Evolutionary conservation across 2,329 filamentous ascomycete species (phyloP).

Genomic region (Alternaria alternata): DNA sequence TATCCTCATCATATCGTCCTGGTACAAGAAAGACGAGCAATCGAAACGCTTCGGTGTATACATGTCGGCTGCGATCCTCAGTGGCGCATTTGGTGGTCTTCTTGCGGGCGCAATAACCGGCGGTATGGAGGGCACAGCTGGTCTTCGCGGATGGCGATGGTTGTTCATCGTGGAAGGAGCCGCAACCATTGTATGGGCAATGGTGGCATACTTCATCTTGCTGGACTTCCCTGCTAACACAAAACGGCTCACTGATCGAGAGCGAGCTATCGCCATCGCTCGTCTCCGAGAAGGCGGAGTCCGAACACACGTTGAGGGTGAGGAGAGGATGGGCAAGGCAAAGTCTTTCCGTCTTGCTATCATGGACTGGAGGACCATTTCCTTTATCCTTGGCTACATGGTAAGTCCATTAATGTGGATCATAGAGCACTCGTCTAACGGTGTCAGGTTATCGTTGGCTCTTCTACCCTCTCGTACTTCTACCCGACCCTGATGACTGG

Average conservation of each 20-base stretch:
- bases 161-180: slow-evolving; percentile 52
- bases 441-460: slow-evolving; percentile 54
- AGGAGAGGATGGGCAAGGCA: slow-evolving; percentile 46
- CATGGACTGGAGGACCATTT: slow-evolving; percentile 57
- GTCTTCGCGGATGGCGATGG: slow-evolving; percentile 61
- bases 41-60: slow-evolving; percentile 66
- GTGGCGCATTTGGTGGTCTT: slow-evolving; percentile 58
- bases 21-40: slow-evolving; percentile 60
- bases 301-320: slow-evolving; percentile 42
- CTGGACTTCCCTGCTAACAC: slow-evolving; percentile 61
- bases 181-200: slow-evolving; percentile 56
- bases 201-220: slow-evolving; percentile 57
- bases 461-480: slow-evolving; percentile 63
- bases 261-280: slow-evolving; percentile 55
- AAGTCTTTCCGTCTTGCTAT: slow-evolving; percentile 53
- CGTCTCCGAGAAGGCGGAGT: slow-evolving; percentile 57
- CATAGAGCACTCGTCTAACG: slow-evolving; percentile 21
- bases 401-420: slow-evolving; percentile 35
- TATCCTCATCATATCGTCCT: slow-evolving; percentile 61
- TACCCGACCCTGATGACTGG: slow-evolving; percentile 63
- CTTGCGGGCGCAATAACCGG: slow-evolving; percentile 56
- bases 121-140: slow-evolving; percentile 56
- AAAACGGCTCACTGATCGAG: slow-evolving; percentile 52
- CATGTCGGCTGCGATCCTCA: slow-evolving; percentile 65
- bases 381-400: slow-evolving; percentile 61